Evolutionary conservation across 306 rosid genomes (phyloP).

Genomic region (Pterocarpus macrocarpus): DNA sequence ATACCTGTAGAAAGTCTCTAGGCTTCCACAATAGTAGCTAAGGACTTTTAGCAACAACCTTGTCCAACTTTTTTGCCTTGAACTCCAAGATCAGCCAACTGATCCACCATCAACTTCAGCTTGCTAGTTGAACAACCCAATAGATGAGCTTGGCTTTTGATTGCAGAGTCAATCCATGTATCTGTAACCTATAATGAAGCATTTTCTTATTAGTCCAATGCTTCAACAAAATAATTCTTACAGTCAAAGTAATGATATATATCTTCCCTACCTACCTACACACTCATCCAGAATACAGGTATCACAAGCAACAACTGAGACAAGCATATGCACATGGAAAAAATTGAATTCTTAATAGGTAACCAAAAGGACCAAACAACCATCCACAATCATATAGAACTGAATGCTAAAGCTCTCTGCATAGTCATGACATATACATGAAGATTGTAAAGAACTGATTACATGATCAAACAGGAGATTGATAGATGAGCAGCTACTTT

Average conservation of each 20-base stretch:
- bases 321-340: slow-evolving; percentile 8
- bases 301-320: slow-evolving; percentile 7
- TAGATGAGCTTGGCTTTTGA: slow-evolving; percentile 84
- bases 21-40: slow-evolving; percentile 74
- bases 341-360: slow-evolving; percentile 14
- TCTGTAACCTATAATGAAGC: slow-evolving; percentile 67
- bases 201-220: slow-evolving; percentile 24
- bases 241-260: slow-evolving; percentile 31
- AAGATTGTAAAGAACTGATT: slow-evolving; percentile 1
- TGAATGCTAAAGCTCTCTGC: slow-evolving; percentile 10
- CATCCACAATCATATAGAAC: neutral
- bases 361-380: slow-evolving; percentile 2
- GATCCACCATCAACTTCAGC: slow-evolving; percentile 69
- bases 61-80: slow-evolving; percentile 66
- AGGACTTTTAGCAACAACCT: slow-evolving; percentile 78
- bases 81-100: slow-evolving; percentile 71
- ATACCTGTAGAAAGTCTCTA: slow-evolving; percentile 76
- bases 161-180: slow-evolving; percentile 58
- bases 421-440: neutral
- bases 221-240: slow-evolving; percentile 38
- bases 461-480: neutral
- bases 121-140: slow-evolving; percentile 84
- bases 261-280: neutral
- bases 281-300: neutral
- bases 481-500: neutral